Base-by-base conservation (phyloP, 768 basidiomycete species). In the Leccinum obscurum region DNA sequence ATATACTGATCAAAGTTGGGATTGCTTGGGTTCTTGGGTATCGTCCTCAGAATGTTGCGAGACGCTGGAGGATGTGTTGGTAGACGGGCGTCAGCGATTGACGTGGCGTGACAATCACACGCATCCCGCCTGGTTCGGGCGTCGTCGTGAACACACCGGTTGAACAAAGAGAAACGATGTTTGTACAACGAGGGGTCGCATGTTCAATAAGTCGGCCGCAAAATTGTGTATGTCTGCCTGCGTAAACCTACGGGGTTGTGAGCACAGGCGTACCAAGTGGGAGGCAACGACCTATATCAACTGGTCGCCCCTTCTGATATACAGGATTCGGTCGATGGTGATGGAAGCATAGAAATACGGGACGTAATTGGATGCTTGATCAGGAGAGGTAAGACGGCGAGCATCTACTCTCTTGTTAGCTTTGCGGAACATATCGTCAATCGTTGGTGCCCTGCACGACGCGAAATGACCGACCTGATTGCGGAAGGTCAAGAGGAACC, bases 1-100 rank as follows among this genome's bases (percentile, higher is more conserved):
- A 94, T 90, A 70, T 93, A 97, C 73, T 98, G 97, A 73, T 97
- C 95, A 75, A 99, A 98, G 65, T 89, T 88, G 2, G 97, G 97
- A 75, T 99, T 99, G 71, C 92, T 94, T 15, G 97, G 96, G 72
- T 99, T 99, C 77, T 90, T 92, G 61, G 90, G 92, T 66, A 96
- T 94, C 56, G 89, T 82, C 13, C 90, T 88, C 32, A 98, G 81
- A 68, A 98, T 95, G 28, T 77, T 75, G 57, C 92, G 8, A 99
- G 83, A 13, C 89, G 87, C 46, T 72, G 76, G 7, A 98, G 81
- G 3, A 87, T 81, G 39, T 77, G 78, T 60, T 88, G 83, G 68
- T 87, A 90, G 8, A 76, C 80, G 1, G 90, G 86, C 0, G 82
- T 87, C 48, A 98, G 78, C 3, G 85, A 81, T 67, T 92, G 88